Evolutionary conservation across 2,329 filamentous ascomycete genomes (phyloP).

Genomic region (Colletotrichum truncatum): DNA sequence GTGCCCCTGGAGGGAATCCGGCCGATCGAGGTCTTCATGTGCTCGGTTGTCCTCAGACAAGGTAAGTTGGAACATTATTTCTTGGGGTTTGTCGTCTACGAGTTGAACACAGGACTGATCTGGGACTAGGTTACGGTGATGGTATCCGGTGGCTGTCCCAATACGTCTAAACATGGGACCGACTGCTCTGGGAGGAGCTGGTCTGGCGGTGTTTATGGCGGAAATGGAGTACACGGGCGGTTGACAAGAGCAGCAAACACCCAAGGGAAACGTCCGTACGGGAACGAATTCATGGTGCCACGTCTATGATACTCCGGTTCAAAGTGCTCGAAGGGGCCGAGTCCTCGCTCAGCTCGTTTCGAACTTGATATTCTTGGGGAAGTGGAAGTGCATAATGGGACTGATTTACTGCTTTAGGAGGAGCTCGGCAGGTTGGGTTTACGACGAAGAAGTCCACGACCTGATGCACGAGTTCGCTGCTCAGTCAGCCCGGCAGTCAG

Average conservation of each 20-base stretch:
- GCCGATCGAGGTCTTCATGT: conserved; percentile 99
- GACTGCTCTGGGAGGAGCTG: conserved; percentile 8
- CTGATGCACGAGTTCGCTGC: background rate
- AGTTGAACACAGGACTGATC: conserved; percentile 35
- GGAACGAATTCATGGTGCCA: conserved; percentile 18
- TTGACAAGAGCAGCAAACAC: conserved; percentile 11
- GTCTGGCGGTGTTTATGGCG: conserved; percentile 20
- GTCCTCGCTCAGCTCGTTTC: background rate
- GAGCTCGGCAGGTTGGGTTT: background rate
- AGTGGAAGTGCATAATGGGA: conserved; percentile 20
- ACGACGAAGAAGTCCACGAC: background rate
- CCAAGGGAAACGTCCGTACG: conserved; percentile 8
- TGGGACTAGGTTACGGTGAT: conserved; percentile 77
- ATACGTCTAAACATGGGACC: conserved; percentile 73
- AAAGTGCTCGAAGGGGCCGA: conserved; percentile 2
- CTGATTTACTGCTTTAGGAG: conserved; percentile 3
- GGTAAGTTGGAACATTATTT: too few relatives aligned
- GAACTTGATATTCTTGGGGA: conserved; percentile 8
- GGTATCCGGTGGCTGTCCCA: conserved; percentile 92
- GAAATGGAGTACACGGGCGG: conserved; percentile 12
- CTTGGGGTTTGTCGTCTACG: too few relatives aligned
- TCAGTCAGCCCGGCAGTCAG: conserved; percentile 4
- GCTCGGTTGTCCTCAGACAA: conserved; percentile 97
- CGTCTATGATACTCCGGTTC: conserved; percentile 20
- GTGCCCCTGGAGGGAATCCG: conserved; percentile 90